Percentiles rank a stretch among this genome's conserved stretches.
These are phyloP conservation scores for Mycena latifolia DNA, from an alignment of 768 basidiomycete species.

Conservation along the genomic window DNA sequence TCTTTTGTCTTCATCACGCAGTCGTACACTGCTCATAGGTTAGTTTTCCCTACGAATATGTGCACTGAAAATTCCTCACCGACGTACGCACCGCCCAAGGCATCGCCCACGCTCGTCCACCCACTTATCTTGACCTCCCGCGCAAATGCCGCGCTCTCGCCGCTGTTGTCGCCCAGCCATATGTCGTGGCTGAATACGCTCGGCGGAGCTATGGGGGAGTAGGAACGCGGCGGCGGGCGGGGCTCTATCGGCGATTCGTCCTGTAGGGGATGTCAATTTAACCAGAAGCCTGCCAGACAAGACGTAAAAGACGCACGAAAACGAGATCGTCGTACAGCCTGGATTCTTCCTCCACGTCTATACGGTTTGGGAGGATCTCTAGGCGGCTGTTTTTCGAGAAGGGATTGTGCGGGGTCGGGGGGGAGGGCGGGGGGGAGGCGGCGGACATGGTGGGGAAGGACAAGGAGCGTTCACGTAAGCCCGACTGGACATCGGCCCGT, in stretches of 20 bases:
- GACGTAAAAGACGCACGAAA: constrained; percentile 48
- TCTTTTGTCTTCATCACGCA: constrained; percentile 78
- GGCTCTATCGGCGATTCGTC: constrained; percentile 21
- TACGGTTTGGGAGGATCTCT: constrained; percentile 66
- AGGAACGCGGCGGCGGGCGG: constrained; percentile 38
- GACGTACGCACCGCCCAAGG: constrained; percentile 71
- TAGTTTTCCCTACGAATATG: no score
- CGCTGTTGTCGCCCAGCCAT: constrained; percentile 73
- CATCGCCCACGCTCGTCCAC: constrained; percentile 81
- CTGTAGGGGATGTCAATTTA: background rate
- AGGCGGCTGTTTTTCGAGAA: constrained; percentile 45
- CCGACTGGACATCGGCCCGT: no score
- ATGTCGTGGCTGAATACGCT: constrained; percentile 79
- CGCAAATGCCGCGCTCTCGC: constrained; percentile 68
- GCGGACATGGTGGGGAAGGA: constrained; percentile 24
- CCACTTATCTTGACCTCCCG: constrained; percentile 74
- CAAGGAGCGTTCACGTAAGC: no score
- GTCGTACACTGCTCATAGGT: background rate
- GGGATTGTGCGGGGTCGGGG: background rate
- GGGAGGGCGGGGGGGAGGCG: background rate
- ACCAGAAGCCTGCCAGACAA: background rate
- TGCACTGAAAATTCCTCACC: no score
- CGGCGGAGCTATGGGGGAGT: constrained; percentile 51
- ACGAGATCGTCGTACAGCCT: constrained; percentile 75
- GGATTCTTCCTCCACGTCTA: constrained; percentile 79